Evolutionary conservation across 2,329 filamentous ascomycete species (phyloP).

Genomic region (Fusarium bulbicola): DNA sequence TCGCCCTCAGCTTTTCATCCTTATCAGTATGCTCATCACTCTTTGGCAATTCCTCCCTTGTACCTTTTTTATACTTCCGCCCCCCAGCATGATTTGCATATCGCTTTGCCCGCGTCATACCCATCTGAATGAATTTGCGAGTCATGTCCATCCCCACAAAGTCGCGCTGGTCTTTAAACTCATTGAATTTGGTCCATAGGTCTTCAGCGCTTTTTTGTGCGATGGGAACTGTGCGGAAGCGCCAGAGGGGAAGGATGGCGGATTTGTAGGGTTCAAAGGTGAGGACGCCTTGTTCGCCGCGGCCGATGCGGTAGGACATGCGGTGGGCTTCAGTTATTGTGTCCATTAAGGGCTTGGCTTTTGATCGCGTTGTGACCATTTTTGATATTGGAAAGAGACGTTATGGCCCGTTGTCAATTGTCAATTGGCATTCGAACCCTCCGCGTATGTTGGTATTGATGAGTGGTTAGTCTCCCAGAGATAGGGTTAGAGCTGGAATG

Average conservation of each 20-base stretch:
- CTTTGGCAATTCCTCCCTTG: constrained; percentile 18
- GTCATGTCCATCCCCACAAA: constrained; percentile 73
- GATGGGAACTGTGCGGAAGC: constrained; percentile 53
- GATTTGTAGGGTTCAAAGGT: constrained; percentile 73
- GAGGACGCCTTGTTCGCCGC: constrained; percentile 68
- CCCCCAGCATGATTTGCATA: constrained; percentile 67
- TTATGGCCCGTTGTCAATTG: too few relatives aligned
- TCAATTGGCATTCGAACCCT: too few relatives aligned
- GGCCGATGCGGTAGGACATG: constrained; percentile 62
- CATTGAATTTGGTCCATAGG: constrained; percentile 60
- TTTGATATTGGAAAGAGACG: too few relatives aligned
- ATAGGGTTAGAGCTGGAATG: background rate
- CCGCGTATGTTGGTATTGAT: too few relatives aligned
- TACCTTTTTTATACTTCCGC: constrained; percentile 56
- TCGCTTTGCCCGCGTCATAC: constrained; percentile 68
- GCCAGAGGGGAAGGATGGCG: constrained; percentile 65
- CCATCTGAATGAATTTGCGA: constrained; percentile 72
- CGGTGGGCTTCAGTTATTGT: constrained; percentile 18
- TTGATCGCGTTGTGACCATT: background rate
- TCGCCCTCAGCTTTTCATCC: constrained; percentile 32
- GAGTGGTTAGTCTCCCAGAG: too few relatives aligned
- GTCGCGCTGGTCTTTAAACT: constrained; percentile 60
- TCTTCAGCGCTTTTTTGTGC: constrained; percentile 55
- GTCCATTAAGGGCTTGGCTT: constrained; percentile 1
- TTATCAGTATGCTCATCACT: constrained; percentile 28